phyloP scores from a whole-genome alignment of 2,329 filamentous ascomycete species.

The Fusarium illudens region DNA sequence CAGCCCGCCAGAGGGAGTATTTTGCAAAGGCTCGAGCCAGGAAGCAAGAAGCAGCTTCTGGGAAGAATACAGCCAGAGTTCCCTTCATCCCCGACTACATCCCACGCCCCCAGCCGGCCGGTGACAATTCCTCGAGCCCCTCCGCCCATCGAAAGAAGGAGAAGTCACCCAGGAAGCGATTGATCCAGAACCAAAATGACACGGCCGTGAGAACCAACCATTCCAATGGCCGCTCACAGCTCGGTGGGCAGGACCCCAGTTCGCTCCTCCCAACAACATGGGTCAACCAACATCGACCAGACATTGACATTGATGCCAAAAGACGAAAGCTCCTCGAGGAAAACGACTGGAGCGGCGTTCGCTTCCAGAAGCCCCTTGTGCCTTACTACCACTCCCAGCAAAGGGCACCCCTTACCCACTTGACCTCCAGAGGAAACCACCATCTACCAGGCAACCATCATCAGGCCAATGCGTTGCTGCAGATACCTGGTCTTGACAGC shows the following conservation, averaged over 20 bases:
- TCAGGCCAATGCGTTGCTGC: background rate
- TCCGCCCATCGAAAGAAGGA: slow-evolving; percentile 9
- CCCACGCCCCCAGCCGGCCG: background rate
- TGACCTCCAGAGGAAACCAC: background rate
- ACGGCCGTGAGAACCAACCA: too few species aligned
- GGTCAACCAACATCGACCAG: background rate
- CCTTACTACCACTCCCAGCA: slow-evolving; percentile 33
- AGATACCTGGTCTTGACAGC: background rate
- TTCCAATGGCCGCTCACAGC: background rate
- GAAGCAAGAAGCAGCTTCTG: slow-evolving; percentile 22
- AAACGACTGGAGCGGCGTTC: slow-evolving; percentile 46
- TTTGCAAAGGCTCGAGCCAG: slow-evolving; percentile 49
- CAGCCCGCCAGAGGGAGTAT: slow-evolving; percentile 48
- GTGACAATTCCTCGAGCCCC: background rate
- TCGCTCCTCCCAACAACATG: background rate
- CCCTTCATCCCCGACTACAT: slow-evolving; percentile 44
- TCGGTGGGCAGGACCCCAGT: background rate
- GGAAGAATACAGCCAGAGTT: background rate
- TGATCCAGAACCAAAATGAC: slow-evolving; percentile 11
- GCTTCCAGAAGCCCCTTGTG: slow-evolving; percentile 43
- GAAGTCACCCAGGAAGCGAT: slow-evolving; percentile 13
- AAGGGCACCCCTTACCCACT: background rate
- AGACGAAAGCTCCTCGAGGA: slow-evolving; percentile 40
- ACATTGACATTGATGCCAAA: slow-evolving; percentile 33
- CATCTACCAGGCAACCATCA: background rate